Evolutionary conservation across 352 stramenopile genomes (phyloP).

Genomic region (Phytophthora tentaculata): DNA sequence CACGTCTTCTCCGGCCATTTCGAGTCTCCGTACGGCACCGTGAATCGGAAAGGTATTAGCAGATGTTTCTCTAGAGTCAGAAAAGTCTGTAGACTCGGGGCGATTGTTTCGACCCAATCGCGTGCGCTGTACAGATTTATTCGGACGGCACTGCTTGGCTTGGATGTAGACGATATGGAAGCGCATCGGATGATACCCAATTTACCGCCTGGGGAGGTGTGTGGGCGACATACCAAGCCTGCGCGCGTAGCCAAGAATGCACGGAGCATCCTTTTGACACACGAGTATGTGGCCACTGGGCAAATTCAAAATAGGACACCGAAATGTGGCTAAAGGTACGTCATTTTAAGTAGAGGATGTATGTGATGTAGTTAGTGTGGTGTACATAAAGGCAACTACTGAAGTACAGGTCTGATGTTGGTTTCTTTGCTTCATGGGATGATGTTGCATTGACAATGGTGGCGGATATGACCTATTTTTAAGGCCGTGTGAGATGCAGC

Average conservation of each 20-base stretch:
- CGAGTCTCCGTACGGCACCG: conserved; percentile 36
- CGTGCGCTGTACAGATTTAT: conserved; percentile 25
- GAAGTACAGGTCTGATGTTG: conserved; percentile 2
- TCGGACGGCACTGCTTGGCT: neutral
- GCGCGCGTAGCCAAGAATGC: conserved; percentile 16
- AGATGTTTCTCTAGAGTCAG: conserved; percentile 39
- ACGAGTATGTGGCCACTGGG: conserved; percentile 16
- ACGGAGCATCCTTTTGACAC: conserved; percentile 20
- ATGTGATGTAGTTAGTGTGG: conserved; percentile 13
- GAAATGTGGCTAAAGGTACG: neutral
- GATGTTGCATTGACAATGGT: neutral
- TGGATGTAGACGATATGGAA: conserved; percentile 7
- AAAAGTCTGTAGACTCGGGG: conserved; percentile 39
- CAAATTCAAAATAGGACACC: neutral
- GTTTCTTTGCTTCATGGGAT: conserved; percentile 2
- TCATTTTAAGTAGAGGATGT: no score
- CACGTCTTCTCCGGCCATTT: conserved; percentile 43
- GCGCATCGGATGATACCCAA: conserved; percentile 2
- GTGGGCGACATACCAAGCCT: conserved; percentile 10
- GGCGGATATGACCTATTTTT: conserved; percentile 1
- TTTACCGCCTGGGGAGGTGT: neutral
- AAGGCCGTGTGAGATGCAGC: conserved; percentile 10
- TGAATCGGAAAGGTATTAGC: conserved; percentile 45
- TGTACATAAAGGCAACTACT: conserved; percentile 17
- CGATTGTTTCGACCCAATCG: conserved; percentile 30